A percentile compares a stretch with the other conserved stretches of the same genome.
These are phyloP conservation scores for Candida loeiensis DNA, from an alignment of 805 yeast species.

Conservation along the genomic window DNA sequence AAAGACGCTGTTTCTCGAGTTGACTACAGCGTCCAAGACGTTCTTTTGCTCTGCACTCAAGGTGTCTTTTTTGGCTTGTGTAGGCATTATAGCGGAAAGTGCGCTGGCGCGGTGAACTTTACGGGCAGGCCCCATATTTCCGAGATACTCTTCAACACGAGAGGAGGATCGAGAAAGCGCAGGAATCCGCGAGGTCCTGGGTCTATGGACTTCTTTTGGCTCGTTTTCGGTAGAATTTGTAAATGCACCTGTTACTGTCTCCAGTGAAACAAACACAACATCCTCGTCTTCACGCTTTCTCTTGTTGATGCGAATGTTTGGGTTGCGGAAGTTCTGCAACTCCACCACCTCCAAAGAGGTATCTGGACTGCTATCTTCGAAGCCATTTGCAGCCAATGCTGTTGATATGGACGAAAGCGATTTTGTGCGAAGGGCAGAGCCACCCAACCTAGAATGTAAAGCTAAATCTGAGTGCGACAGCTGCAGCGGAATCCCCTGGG, in stretches of 20 bases:
- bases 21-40: conserved; percentile 51
- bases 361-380: conserved; percentile 13
- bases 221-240: too few relatives aligned
- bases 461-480: too few relatives aligned
- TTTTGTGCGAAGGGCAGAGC: not conserved
- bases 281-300: not conserved
- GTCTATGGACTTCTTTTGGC: too few relatives aligned
- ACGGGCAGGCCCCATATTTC: not conserved
- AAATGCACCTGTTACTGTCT: too few relatives aligned
- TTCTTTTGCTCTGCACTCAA: conserved; percentile 41
- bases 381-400: conserved; percentile 3
- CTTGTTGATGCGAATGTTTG: conserved; percentile 10
- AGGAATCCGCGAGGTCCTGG: not conserved
- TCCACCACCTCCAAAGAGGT: conserved; percentile 39
- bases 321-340: conserved; percentile 35
- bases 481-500: too few relatives aligned
- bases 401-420: not conserved
- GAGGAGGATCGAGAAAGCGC: not conserved
- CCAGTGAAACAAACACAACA: too few relatives aligned
- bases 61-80: conserved; percentile 5
- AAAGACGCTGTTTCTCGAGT: conserved; percentile 53
- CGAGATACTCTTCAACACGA: not conserved
- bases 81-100: too few relatives aligned
- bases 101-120: not conserved
- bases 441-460: too few relatives aligned